These are phyloP conservation scores for Casaregolazyma lundiana DNA, from an alignment of 1,139 yeast genomes.

Conservation along the genomic window DNA sequence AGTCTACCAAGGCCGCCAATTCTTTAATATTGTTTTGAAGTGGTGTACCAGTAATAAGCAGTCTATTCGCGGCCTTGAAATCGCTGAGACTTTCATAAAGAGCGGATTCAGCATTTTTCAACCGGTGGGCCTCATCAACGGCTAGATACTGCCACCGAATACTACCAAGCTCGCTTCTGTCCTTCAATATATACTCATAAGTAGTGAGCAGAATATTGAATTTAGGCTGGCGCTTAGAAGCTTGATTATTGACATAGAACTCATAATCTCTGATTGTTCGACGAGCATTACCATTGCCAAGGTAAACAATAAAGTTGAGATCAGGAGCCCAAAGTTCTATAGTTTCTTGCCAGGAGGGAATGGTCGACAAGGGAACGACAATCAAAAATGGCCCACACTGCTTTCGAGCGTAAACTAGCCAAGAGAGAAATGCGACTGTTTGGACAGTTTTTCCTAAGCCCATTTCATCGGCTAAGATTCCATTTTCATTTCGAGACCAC, in stretches of 20 bases:
- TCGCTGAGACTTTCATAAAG: constrained; percentile 80
- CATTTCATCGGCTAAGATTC: constrained; percentile 98
- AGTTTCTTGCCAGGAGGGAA: constrained; percentile 99
- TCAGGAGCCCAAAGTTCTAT: constrained; percentile 98
- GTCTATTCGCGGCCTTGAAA: constrained; percentile 77
- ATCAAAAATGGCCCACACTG: constrained; percentile 96
- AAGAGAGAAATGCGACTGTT: constrained; percentile 88
- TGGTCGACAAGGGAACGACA: constrained; percentile 93
- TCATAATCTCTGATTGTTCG: constrained; percentile 79
- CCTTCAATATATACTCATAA: constrained; percentile 91
- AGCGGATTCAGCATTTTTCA: constrained; percentile 91
- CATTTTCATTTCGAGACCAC: constrained; percentile 97
- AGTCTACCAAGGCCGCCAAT: constrained; percentile 89
- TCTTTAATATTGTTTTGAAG: constrained; percentile 93
- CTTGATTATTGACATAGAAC: constrained; percentile 54
- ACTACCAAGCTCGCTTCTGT: constrained; percentile 69
- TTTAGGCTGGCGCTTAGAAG: constrained; percentile 56
- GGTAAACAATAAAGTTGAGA: constrained; percentile 81
- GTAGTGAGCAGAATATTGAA: constrained; percentile 89
- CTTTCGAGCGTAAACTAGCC: constrained; percentile 91
- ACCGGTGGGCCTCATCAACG: constrained; percentile 96
- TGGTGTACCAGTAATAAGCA: constrained; percentile 97
- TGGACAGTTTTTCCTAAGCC: constrained; percentile 98
- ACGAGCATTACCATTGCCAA: constrained; percentile 89
- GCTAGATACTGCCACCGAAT: constrained; percentile 96